phyloP scores from a whole-genome alignment of 352 stramenopile genomes.

The Phytophthora boehmeriae region DNA sequence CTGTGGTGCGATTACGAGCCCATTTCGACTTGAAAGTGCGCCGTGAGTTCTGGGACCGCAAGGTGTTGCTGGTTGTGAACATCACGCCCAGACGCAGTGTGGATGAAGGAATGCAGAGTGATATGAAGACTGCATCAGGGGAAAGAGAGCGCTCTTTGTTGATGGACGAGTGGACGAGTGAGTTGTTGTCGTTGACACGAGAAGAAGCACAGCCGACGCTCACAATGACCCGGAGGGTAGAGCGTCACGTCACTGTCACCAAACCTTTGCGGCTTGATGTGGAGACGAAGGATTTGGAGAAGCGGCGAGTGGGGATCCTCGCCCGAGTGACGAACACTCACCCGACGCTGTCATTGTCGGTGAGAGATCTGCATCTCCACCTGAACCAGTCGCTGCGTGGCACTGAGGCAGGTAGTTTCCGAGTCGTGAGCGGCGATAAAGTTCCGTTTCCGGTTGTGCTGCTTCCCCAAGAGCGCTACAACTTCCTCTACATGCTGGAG shows the following conservation, averaged over 20 bases:
- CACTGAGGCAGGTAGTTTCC: constrained; percentile 30
- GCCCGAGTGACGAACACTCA: constrained; percentile 57
- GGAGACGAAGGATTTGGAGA: constrained; percentile 50
- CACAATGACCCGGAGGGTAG: constrained; percentile 51
- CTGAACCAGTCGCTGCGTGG: constrained; percentile 48
- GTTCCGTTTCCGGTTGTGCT: constrained; percentile 67
- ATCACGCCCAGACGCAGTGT: constrained; percentile 42
- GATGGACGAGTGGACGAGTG: constrained; percentile 39
- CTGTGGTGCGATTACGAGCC: constrained; percentile 39
- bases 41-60: constrained; percentile 62
- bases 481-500: constrained; percentile 65
- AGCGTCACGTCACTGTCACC: constrained; percentile 50
- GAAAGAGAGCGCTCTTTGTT: constrained; percentile 23
- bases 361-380: constrained; percentile 73
- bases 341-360: constrained; percentile 38
- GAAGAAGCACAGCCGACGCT: constrained; percentile 47
- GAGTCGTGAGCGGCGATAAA: constrained; percentile 42
- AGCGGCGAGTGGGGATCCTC: constrained; percentile 50
- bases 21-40: constrained; percentile 66
- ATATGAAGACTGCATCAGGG: background rate
- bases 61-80: constrained; percentile 57
- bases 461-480: constrained; percentile 59
- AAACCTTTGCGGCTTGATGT: constrained; percentile 69
- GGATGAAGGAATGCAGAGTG: constrained; percentile 10
- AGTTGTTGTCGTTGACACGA: constrained; percentile 50